Evolutionary conservation across 169 alveolate species (phyloP), one percentile per base, ranked within the genome.

Genomic region (Plasmodium yoelii): DNA sequence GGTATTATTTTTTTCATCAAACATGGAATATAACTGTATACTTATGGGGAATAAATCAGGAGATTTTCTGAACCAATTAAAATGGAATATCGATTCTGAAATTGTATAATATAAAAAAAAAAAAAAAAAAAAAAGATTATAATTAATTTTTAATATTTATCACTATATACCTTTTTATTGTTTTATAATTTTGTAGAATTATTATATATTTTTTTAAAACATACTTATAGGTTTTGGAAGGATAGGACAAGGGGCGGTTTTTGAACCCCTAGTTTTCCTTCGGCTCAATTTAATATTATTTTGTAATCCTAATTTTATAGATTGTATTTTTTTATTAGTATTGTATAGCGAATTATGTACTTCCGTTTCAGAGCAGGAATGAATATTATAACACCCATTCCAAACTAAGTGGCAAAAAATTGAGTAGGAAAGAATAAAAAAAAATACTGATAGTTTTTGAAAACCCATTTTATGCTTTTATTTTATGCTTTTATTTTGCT

Each of bases 11-110:
- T 71, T 70, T 53, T 86, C 87, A 34, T 71, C 74, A 86, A 86
- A 86, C 91, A 86, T 86, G 28, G 91, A 86, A 70, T 86, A 86
- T 57, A 86, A 51, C 24, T 86, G 87, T 13, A 86, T 86, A 73
- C 91, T 86, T 86, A 86, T 69, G 28, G 91, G 91, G 24, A 86
- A 53, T 86, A 86, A 34, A 6, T 86, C 91, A 9, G 91, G 61
- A 18, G 91, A 86, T 34, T 71, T 86, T 39, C 91, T 47, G 68
- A 86, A 86, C 91, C 91, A 86, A 34, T 86, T 86, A 12, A 86
- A 47, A 44, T 86, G 91, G 49, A 86, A 86, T 28, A 86, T 69
- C 9, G 91, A 86, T 39, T 59, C 91, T 86, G 75, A 24, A 34
- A 44, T 24, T 18, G 15, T 15, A 22, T 13, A n/a, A 84, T 2